phyloP scores from a whole-genome alignment of 2,329 filamentous ascomycete genomes.

The Aspergillus puulaauensis region DNA sequence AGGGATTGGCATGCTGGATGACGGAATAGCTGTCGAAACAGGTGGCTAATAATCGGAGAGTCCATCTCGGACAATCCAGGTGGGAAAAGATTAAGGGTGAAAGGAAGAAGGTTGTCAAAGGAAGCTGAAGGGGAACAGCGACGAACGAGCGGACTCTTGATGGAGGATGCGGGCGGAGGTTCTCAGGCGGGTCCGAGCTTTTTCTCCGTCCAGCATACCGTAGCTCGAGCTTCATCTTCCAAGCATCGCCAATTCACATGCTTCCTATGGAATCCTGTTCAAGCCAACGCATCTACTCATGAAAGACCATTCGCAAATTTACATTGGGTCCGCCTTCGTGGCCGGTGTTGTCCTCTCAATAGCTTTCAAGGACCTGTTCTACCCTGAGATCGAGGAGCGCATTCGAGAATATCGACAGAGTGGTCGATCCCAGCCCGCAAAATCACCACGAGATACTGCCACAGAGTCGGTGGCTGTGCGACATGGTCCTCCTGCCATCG shows the following conservation, averaged over 20 bases:
- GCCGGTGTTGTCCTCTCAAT: slow-evolving; percentile 73
- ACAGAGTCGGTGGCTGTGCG: slow-evolving; percentile 23
- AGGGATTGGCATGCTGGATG: slow-evolving; percentile 65
- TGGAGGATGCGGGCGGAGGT: slow-evolving; percentile 17
- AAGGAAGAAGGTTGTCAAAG: slow-evolving; percentile 15
- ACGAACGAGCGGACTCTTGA: slow-evolving; percentile 19
- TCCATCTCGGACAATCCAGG: slow-evolving; percentile 62
- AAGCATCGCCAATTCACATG: background rate
- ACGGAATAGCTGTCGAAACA: slow-evolving; percentile 83
- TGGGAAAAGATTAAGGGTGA: slow-evolving; percentile 4
- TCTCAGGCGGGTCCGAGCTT: slow-evolving; percentile 35
- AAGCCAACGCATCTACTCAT: slow-evolving; percentile 18
- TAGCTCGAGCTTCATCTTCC: background rate
- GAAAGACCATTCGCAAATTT: slow-evolving; percentile 45
- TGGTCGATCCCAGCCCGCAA: slow-evolving; percentile 23
- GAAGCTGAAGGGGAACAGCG: slow-evolving; percentile 14
- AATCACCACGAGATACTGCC: slow-evolving; percentile 1
- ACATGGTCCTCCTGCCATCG: slow-evolving; percentile 50
- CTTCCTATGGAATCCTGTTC: background rate
- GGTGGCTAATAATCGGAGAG: slow-evolving; percentile 71
- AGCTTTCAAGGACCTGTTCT: slow-evolving; percentile 75
- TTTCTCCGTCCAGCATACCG: slow-evolving; percentile 14
- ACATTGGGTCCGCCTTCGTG: slow-evolving; percentile 70
- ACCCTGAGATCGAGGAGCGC: slow-evolving; percentile 68
- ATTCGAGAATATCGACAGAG: slow-evolving; percentile 49